phyloP scores from a whole-genome alignment of 1,284 basidiomycete genomes.

The Cystobasidium slooffiae region DNA sequence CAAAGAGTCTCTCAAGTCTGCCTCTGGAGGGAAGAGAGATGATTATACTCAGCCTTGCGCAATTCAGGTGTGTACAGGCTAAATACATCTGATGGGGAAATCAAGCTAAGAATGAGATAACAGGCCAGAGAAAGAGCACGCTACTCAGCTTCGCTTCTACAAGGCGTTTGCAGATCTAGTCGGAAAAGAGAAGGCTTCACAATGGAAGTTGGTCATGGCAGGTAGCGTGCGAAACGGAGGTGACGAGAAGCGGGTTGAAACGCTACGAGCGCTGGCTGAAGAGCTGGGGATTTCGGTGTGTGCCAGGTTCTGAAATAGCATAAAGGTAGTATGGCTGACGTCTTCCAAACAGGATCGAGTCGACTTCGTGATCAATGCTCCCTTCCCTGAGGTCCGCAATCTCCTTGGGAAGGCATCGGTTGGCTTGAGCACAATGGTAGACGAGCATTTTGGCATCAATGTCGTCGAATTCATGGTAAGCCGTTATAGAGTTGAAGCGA shows the following conservation, averaged over 20 bases:
- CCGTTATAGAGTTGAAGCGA: slow-evolving; percentile 9
- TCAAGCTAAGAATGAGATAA: background rate
- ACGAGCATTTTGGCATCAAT: slow-evolving; percentile 99
- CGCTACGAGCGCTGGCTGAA: slow-evolving; percentile 65
- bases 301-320: background rate
- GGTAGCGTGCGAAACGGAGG: slow-evolving; percentile 79
- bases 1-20: slow-evolving; percentile 69
- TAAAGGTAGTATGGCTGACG: background rate
- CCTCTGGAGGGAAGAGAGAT: slow-evolving; percentile 67
- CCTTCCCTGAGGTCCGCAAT: slow-evolving; percentile 71
- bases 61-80: slow-evolving; percentile 70
- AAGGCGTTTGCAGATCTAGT: slow-evolving; percentile 63
- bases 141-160: slow-evolving; percentile 76
- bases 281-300: slow-evolving; percentile 71
- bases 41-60: slow-evolving; percentile 83
- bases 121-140: slow-evolving; percentile 94
- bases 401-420: slow-evolving; percentile 76
- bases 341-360: slow-evolving; percentile 65
- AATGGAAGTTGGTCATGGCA: slow-evolving; percentile 67
- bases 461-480: slow-evolving; percentile 95
- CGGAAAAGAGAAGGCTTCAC: slow-evolving; percentile 51
- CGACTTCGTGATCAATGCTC: slow-evolving; percentile 80
- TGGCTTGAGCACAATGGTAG: slow-evolving; percentile 95
- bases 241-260: slow-evolving; percentile 73
- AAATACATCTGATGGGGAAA: background rate